phyloP scores from a whole-genome alignment of 2,329 filamentous ascomycete species.

The Lachnellula suecica region DNA sequence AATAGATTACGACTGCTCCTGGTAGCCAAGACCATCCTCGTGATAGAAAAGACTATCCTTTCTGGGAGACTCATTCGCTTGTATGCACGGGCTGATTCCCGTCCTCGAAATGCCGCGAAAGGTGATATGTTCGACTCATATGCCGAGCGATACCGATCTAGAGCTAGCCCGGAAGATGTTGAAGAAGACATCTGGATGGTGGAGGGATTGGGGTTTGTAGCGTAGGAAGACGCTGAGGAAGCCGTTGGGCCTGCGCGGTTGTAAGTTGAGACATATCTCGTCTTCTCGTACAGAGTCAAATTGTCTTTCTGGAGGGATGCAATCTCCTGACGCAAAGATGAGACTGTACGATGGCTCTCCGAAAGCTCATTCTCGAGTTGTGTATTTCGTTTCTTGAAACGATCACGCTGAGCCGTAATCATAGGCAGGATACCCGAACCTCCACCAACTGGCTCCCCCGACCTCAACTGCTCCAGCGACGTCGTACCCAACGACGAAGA shows the following conservation, averaged over 20 bases:
- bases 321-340: constrained; percentile 85
- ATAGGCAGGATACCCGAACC: constrained; percentile 92
- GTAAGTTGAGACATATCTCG: constrained; percentile 92
- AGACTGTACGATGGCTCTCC: constrained; percentile 77
- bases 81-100: constrained; percentile 87
- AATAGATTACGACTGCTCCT: constrained; percentile 91
- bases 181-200: constrained; percentile 62
- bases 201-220: constrained; percentile 72
- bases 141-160: constrained; percentile 85
- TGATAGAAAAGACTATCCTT: constrained; percentile 85
- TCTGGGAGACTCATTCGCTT: constrained; percentile 92
- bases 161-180: constrained; percentile 61
- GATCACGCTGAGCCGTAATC: constrained; percentile 96
- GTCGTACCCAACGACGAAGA: constrained; percentile 44
- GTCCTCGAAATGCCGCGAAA: constrained; percentile 92
- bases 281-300: constrained; percentile 94
- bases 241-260: constrained; percentile 65
- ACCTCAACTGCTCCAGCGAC: constrained; percentile 56
- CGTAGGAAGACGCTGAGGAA: constrained; percentile 65
- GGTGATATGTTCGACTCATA: constrained; percentile 96
- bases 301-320: constrained; percentile 95
- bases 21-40: constrained; percentile 86
- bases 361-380: constrained; percentile 90
- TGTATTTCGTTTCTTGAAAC: constrained; percentile 93
- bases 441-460: constrained; percentile 65